These are phyloP conservation scores for Starmerella gropengiesseri DNA, from an alignment of 805 yeast genomes.

Conservation along the genomic window DNA sequence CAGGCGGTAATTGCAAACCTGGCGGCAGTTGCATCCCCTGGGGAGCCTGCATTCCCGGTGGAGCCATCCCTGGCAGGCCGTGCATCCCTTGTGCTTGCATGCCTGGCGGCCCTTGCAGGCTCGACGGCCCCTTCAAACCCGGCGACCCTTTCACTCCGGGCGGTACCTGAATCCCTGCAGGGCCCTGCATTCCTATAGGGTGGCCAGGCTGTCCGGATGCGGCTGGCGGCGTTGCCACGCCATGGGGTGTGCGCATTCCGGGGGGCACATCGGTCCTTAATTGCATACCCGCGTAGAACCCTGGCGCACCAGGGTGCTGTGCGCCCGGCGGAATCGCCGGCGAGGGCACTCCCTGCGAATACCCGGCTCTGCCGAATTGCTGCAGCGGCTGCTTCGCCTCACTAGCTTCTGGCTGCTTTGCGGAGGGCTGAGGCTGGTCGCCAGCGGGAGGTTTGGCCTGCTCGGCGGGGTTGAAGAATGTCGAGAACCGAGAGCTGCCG, in stretches of 20 bases:
- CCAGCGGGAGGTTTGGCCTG: not conserved
- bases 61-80: not conserved
- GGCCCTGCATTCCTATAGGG: no score
- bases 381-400: not conserved
- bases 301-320: no score
- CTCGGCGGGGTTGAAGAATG: constrained; percentile 12
- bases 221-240: not conserved
- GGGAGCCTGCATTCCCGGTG: not conserved
- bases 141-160: not conserved
- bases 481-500: constrained; percentile 21
- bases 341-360: not conserved
- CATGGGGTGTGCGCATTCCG: not conserved
- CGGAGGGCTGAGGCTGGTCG: no score
- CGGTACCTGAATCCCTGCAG: no score
- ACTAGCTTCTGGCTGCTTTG: no score
- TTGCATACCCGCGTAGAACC: no score
- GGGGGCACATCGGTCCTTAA: constrained; percentile 2
- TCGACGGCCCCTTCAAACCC: no score
- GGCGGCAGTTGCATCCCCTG: not conserved
- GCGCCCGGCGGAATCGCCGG: no score
- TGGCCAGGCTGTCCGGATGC: no score
- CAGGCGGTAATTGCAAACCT: not conserved
- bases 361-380: not conserved
- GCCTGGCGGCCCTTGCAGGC: not conserved
- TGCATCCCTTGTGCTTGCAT: not conserved